Evolutionary conservation across 2,329 filamentous ascomycete species (phyloP).

Genomic region (Scortechinia acanthostroma): DNA sequence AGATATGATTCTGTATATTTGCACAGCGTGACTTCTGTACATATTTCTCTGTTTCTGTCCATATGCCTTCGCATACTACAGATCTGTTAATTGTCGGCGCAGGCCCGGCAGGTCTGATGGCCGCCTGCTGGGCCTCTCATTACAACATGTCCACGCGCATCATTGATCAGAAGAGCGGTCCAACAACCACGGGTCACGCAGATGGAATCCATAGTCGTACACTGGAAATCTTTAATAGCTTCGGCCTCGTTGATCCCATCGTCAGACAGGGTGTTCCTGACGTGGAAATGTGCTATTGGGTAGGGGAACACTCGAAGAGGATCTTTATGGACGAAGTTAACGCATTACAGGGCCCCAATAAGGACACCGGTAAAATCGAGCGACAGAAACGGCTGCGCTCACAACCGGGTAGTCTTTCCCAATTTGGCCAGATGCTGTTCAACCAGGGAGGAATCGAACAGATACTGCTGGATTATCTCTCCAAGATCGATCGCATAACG

Average conservation of each 20-base stretch:
- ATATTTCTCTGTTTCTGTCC: too few relatives aligned
- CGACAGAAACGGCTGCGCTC: background rate
- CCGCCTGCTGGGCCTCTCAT: slow-evolving; percentile 4
- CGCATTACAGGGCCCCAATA: background rate
- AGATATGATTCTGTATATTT: too few relatives aligned
- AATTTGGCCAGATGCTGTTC: background rate
- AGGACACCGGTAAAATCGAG: background rate
- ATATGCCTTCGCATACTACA: too few relatives aligned
- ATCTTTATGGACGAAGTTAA: too few relatives aligned
- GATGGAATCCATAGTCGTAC: slow-evolving; percentile 6
- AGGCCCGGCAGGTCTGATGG: slow-evolving; percentile 7
- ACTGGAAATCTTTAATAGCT: slow-evolving; percentile 6
- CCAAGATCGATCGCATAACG: background rate
- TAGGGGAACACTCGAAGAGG: background rate
- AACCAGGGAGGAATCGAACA: background rate
- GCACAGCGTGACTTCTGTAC: too few relatives aligned
- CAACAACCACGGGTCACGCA: slow-evolving; percentile 6
- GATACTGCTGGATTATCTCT: background rate
- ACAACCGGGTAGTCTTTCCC: background rate
- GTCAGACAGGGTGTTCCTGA: background rate
- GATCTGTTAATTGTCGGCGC: slow-evolving; percentile 7
- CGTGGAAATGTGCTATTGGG: slow-evolving; percentile 8
- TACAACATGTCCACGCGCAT: slow-evolving; percentile 5
- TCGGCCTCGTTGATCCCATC: slow-evolving; percentile 3
- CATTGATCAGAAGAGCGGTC: slow-evolving; percentile 4